phyloP scores from a whole-genome alignment of 202 grass and related monocot genomes.

The Setaria italica region DNA sequence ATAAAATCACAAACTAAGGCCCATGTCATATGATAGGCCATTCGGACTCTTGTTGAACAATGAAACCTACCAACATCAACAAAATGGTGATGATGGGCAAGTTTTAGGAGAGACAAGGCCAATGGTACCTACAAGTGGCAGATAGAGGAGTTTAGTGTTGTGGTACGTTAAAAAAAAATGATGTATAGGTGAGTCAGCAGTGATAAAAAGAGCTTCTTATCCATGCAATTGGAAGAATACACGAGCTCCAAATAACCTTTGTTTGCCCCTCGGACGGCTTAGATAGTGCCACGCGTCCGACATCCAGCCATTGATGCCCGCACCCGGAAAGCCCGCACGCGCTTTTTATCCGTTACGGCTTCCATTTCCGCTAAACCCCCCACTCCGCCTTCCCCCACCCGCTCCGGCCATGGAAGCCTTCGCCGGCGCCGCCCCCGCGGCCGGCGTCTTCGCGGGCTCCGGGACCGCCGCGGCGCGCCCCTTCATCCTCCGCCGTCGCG shows the following conservation, averaged over 20 bases:
- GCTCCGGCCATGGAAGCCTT: slow-evolving; percentile 64
- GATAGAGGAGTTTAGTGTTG: too few species aligned
- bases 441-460: slow-evolving; percentile 53
- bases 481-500: slow-evolving; percentile 7
- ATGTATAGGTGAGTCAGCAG: too few species aligned
- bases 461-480: slow-evolving; percentile 3
- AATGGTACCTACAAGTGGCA: too few species aligned
- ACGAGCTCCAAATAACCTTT: too few species aligned
- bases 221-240: too few species aligned
- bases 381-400: neutral
- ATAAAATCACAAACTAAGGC: too few species aligned
- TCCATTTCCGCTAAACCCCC: slow-evolving; percentile 36
- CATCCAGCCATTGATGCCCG: neutral
- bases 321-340: neutral
- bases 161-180: too few species aligned
- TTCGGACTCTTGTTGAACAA: neutral
- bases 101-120: too few species aligned
- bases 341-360: slow-evolving; percentile 46
- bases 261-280: neutral
- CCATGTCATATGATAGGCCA: too few species aligned
- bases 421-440: slow-evolving; percentile 49
- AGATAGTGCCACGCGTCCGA: neutral
- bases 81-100: too few species aligned
- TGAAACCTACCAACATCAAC: too few species aligned
- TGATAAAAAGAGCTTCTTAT: too few species aligned